phyloP scores from a whole-genome alignment of 2,329 filamentous ascomycete species.

The Xylaria sp. region DNA sequence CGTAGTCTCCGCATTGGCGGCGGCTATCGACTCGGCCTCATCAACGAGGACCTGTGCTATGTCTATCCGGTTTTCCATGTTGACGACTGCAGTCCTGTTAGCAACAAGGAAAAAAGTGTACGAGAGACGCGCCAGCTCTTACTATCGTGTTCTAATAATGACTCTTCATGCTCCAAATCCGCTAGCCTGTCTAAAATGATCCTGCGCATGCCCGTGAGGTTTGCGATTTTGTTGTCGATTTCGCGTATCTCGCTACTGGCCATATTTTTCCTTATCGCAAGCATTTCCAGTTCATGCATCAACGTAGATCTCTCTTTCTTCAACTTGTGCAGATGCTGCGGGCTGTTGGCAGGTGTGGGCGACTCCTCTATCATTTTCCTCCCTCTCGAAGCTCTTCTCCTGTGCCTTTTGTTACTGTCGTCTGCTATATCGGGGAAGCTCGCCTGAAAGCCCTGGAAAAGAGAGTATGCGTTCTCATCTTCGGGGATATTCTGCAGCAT shows the following conservation, averaged over 20 bases:
- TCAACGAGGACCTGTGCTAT: slow-evolving; percentile 64
- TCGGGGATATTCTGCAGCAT: slow-evolving; percentile 89
- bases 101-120: slow-evolving; percentile 23
- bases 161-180: slow-evolving; percentile 86
- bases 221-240: slow-evolving; percentile 95
- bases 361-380: slow-evolving; percentile 77
- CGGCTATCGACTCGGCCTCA: slow-evolving; percentile 62
- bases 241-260: slow-evolving; percentile 94
- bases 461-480: slow-evolving; percentile 81
- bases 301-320: slow-evolving; percentile 81
- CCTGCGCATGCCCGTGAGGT: slow-evolving; percentile 88
- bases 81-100: slow-evolving; percentile 58
- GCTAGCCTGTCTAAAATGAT: slow-evolving; percentile 90
- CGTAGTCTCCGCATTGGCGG: slow-evolving; percentile 56
- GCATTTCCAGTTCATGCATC: slow-evolving; percentile 87
- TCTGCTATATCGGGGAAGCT: slow-evolving; percentile 76
- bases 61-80: slow-evolving; percentile 66
- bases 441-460: slow-evolving; percentile 96
- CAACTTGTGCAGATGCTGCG: slow-evolving; percentile 73
- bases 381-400: slow-evolving; percentile 73
- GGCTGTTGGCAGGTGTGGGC: slow-evolving; percentile 58
- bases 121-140: slow-evolving; percentile 42
- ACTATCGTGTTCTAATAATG: slow-evolving; percentile 87
- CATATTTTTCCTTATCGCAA: slow-evolving; percentile 95
- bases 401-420: slow-evolving; percentile 72